Evolutionary conservation across 225 moss, liverwort and hornwort genomes (phyloP).

Genomic region (Rhytidiadelphus loreus): DNA sequence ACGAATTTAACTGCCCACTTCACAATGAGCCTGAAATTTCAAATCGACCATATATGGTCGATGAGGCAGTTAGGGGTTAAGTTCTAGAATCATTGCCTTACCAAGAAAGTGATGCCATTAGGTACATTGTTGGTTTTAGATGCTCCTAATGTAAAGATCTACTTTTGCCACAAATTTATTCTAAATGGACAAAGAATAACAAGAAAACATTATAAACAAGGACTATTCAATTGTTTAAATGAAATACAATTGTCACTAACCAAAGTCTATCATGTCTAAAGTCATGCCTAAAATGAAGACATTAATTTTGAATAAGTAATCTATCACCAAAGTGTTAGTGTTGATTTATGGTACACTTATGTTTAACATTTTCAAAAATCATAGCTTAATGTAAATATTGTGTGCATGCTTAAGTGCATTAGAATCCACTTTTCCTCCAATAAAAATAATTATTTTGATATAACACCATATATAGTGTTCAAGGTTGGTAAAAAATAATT

Average conservation of each 20-base stretch:
- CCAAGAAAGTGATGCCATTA: too few relatives aligned
- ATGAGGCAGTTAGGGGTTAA: too few relatives aligned
- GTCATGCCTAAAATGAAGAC: background rate
- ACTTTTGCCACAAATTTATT: background rate
- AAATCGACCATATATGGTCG: too few relatives aligned
- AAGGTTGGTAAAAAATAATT: too few relatives aligned
- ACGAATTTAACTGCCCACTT: too few relatives aligned
- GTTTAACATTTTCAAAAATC: background rate
- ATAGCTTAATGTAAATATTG: background rate
- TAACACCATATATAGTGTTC: rapidly evolving
- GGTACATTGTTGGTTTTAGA: too few relatives aligned
- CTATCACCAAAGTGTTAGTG: rapidly evolving
- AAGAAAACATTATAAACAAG: background rate
- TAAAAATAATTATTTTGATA: background rate
- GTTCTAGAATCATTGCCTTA: too few relatives aligned
- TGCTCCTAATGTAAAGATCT: too few relatives aligned
- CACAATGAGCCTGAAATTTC: too few relatives aligned
- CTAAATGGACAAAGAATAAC: too few relatives aligned
- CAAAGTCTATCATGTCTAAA: background rate
- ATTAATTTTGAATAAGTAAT: background rate
- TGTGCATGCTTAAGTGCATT: background rate
- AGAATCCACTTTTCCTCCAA: background rate
- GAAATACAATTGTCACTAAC: background rate
- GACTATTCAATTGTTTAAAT: background rate
- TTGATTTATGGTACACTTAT: background rate